Percentiles rank a stretch among this genome's conserved stretches.
phyloP scores from a whole-genome alignment of 2,329 filamentous ascomycete genomes.

The Coniochaeta sp. region DNA sequence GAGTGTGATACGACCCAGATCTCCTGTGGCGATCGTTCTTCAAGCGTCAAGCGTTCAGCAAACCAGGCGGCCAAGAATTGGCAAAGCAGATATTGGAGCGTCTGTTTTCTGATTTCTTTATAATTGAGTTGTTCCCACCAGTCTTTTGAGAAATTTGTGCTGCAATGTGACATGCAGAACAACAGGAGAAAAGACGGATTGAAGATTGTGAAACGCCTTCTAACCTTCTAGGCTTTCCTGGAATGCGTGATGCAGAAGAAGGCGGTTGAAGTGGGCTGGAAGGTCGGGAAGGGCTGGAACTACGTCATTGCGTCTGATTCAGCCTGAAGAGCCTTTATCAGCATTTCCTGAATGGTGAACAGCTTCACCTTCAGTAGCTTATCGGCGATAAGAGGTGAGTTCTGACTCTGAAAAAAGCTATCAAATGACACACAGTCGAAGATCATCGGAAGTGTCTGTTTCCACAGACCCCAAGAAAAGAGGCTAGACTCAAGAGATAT shows the following conservation, averaged over 20 bases:
- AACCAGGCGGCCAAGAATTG: no score
- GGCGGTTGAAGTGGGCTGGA: not conserved
- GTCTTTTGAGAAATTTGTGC: not conserved
- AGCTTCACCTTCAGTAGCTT: not conserved
- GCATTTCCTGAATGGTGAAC: not conserved
- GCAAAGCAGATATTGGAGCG: no score
- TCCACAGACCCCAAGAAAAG: no score
- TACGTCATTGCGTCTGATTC: constrained; percentile 2
- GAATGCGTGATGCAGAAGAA: not conserved
- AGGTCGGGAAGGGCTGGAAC: not conserved
- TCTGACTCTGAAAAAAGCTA: not conserved
- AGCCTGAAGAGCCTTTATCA: not conserved
- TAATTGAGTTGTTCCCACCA: no score
- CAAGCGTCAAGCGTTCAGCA: not conserved
- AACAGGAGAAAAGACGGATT: not conserved
- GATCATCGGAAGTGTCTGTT: no score
- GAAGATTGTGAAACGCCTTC: not conserved
- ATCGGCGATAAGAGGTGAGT: not conserved
- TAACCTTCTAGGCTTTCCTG: not conserved
- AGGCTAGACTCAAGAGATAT: not conserved
- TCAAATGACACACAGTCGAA: no score
- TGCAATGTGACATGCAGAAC: not conserved
- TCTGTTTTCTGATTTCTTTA: no score
- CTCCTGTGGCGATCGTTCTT: not conserved
- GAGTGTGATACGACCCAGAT: not conserved